These are phyloP conservation scores for Wickerhamiella slavikovae DNA, from an alignment of 805 yeast genomes.

Conservation along the genomic window DNA sequence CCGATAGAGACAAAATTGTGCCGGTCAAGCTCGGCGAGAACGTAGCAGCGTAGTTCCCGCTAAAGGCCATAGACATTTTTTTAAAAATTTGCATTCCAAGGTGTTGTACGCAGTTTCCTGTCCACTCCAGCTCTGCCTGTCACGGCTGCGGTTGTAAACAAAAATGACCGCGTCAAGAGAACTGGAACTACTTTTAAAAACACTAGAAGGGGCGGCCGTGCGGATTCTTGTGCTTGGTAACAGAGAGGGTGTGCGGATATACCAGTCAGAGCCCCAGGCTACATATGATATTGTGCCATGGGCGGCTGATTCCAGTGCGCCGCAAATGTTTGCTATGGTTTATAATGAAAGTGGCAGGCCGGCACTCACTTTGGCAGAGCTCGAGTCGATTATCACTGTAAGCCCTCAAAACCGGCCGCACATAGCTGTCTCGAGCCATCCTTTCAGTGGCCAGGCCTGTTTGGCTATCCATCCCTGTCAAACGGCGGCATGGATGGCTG, in stretches of 20 bases:
- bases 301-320: constrained; percentile 15
- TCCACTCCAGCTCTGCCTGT: no score
- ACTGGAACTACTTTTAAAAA: no score
- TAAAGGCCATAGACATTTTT: no score
- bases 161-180: no score
- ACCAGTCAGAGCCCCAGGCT: constrained; percentile 1
- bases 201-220: no score
- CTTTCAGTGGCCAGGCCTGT: constrained; percentile 12
- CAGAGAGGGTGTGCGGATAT: background rate
- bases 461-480: constrained; percentile 25
- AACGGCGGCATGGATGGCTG: constrained; percentile 14
- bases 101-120: no score
- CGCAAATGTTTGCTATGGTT: constrained; percentile 13
- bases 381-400: constrained; percentile 2
- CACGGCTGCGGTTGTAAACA: no score
- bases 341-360: constrained; percentile 5
- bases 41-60: no score
- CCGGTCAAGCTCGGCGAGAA: no score
- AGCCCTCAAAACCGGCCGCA: constrained; percentile 1
- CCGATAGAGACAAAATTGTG: no score
- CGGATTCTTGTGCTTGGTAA: no score
- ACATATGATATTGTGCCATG: constrained; percentile 11
- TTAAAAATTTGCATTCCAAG: no score
- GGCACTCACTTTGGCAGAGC: constrained; percentile 5
- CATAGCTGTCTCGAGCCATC: constrained; percentile 13